Evolutionary conservation across 2,329 filamentous ascomycete species (phyloP).

Genomic region (Claviceps sp.): DNA sequence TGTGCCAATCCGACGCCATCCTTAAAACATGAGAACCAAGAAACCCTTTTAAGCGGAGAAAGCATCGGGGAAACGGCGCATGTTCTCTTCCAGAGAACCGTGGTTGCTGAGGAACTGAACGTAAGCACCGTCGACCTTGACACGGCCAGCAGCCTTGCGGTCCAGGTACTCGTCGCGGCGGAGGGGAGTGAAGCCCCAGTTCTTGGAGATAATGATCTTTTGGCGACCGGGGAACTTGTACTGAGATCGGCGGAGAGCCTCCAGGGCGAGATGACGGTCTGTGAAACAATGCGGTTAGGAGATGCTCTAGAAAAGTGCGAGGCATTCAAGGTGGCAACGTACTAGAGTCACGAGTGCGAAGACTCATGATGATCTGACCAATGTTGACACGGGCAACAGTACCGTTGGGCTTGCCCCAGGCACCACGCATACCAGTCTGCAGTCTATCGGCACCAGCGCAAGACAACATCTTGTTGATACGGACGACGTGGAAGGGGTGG

Average conservation of each 20-base stretch:
- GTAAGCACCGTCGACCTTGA: constrained; percentile 97
- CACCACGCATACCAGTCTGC: constrained; percentile 99
- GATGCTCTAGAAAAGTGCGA: not conserved
- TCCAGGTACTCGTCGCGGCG: constrained; percentile 94
- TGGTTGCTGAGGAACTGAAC: constrained; percentile 98
- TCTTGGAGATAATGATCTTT: constrained; percentile 99
- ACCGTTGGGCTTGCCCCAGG: constrained; percentile 99
- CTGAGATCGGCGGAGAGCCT: constrained; percentile 97
- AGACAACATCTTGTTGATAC: constrained; percentile 99
- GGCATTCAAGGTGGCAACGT: constrained; percentile 24
- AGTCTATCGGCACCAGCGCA: constrained; percentile 99
- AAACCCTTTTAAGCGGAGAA: constrained; percentile 46
- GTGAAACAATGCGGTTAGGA: not conserved
- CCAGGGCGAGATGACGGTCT: constrained; percentile 87
- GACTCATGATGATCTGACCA: constrained; percentile 94
- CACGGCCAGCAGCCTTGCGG: constrained; percentile 82
- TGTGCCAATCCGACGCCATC: constrained; percentile 31
- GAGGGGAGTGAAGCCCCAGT: constrained; percentile 99
- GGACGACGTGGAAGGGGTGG: constrained; percentile 99
- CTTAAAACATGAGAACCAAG: constrained; percentile 24
- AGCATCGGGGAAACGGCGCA: constrained; percentile 88
- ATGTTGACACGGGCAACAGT: constrained; percentile 99
- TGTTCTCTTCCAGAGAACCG: constrained; percentile 73
- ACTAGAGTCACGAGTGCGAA: constrained; percentile 92
- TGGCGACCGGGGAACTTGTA: constrained; percentile 99